These are phyloP conservation scores for Rhodomyrtus tomentosa DNA, from an alignment of 345 rosid genomes.

Conservation along the genomic window DNA sequence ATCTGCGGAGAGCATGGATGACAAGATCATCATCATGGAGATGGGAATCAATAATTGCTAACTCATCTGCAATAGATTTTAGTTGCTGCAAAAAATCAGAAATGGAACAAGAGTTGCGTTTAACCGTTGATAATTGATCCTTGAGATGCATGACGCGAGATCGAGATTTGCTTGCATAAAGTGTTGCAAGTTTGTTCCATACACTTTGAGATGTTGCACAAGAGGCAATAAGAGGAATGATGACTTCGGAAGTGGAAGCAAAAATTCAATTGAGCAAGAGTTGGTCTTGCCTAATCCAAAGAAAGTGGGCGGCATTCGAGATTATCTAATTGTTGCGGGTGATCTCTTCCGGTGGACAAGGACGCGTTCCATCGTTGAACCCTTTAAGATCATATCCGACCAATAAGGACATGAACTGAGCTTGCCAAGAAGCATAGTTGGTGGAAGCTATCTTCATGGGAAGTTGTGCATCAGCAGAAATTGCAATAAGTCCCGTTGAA, in stretches of 20 bases:
- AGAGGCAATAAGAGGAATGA: not conserved
- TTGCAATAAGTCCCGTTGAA: too few relatives aligned
- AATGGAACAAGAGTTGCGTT: not conserved
- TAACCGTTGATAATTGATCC: not conserved
- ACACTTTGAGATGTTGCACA: not conserved
- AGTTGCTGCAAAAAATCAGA: not conserved
- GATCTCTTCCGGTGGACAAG: not conserved
- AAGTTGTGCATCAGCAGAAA: not conserved
- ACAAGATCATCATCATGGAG: not conserved
- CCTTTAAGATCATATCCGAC: not conserved
- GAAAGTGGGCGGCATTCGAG: not conserved
- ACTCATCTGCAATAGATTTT: too few relatives aligned
- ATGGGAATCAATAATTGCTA: not conserved
- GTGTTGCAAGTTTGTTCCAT: not conserved
- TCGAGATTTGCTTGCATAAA: not conserved
- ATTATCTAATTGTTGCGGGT: not conserved
- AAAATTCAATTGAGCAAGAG: not conserved
- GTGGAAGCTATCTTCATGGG: not conserved
- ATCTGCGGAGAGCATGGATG: rapidly evolving
- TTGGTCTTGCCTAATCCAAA: not conserved
- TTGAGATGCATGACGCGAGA: not conserved
- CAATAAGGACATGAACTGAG: not conserved
- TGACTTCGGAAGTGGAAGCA: not conserved
- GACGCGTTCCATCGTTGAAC: not conserved
- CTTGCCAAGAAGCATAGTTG: not conserved